These are phyloP conservation scores for Edaphochlamys debaryana DNA, from an alignment of 139 green algal genomes.

Conservation along the genomic window DNA sequence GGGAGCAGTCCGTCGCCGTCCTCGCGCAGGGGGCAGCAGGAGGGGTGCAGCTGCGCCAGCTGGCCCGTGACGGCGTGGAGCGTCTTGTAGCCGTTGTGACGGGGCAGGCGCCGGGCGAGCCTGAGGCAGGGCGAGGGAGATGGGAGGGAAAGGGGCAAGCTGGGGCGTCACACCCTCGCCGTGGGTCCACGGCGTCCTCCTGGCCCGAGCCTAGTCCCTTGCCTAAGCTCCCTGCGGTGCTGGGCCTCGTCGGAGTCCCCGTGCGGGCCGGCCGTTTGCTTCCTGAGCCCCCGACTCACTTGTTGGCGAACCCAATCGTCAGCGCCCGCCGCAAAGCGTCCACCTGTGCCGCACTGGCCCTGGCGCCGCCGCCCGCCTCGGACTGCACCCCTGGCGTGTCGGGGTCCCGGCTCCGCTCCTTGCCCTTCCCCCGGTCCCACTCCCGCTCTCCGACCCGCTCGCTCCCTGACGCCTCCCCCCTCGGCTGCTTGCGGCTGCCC, in stretches of 20 bases:
- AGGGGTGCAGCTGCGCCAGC: conserved; percentile 84
- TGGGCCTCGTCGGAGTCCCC: no score
- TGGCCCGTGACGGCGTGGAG: conserved; percentile 49
- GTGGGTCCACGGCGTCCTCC: no score
- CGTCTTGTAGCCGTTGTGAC: conserved; percentile 94
- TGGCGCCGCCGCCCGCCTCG: neutral
- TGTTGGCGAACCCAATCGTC: conserved; percentile 86
- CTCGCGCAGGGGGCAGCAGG: conserved; percentile 58
- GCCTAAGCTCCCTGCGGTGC: no score
- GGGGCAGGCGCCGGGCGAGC: conserved; percentile 83
- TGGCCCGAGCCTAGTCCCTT: no score
- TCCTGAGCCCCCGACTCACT: conserved; percentile 34
- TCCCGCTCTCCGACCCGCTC: neutral
- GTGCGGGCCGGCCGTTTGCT: no score
- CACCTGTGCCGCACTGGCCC: neutral
- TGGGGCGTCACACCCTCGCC: no score
- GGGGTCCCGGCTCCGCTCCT: no score
- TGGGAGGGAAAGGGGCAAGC: neutral
- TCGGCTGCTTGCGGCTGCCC: neutral
- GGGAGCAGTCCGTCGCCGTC: conserved; percentile 93
- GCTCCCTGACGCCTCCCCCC: neutral
- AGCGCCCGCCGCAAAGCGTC: conserved; percentile 69
- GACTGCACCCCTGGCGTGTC: no score
- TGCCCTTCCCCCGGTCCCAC: neutral
- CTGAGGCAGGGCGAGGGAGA: neutral